Evolutionary conservation across 768 basidiomycete species (phyloP).

Genomic region (Brasilioporus rufonigricans): DNA sequence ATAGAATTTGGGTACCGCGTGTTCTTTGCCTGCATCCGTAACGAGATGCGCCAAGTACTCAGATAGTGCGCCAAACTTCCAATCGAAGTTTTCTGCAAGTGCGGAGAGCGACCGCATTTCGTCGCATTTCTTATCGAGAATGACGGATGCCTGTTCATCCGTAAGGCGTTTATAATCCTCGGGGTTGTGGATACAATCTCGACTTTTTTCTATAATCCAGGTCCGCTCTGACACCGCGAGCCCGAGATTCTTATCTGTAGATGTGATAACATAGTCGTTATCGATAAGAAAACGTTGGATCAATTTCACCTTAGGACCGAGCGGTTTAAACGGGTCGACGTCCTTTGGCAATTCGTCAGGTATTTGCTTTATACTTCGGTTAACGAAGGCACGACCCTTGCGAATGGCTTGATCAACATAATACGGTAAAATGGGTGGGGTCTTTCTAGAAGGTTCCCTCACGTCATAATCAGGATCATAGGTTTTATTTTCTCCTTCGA

Average conservation of each 20-base stretch:
- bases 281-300: background rate
- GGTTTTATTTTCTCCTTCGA: background rate
- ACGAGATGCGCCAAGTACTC: background rate
- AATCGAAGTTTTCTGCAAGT: background rate
- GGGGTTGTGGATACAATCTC: background rate
- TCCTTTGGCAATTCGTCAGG: background rate
- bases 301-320: background rate
- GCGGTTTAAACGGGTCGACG: background rate
- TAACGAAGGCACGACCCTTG: background rate
- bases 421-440: slow-evolving; percentile 1
- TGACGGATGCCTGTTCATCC: background rate
- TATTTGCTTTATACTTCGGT: background rate
- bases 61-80: background rate
- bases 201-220: background rate
- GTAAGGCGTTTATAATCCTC: background rate
- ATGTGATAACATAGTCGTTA: background rate
- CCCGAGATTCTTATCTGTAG: background rate
- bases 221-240: background rate
- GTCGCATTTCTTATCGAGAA: background rate
- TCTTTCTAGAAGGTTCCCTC: background rate
- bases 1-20: slow-evolving; percentile 4
- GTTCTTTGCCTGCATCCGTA: background rate
- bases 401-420: background rate
- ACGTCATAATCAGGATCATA: slow-evolving; percentile 19
- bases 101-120: background rate